These are phyloP conservation scores for Trichoderma sp. DNA, from an alignment of 2,329 filamentous ascomycete species.

Conservation along the genomic window DNA sequence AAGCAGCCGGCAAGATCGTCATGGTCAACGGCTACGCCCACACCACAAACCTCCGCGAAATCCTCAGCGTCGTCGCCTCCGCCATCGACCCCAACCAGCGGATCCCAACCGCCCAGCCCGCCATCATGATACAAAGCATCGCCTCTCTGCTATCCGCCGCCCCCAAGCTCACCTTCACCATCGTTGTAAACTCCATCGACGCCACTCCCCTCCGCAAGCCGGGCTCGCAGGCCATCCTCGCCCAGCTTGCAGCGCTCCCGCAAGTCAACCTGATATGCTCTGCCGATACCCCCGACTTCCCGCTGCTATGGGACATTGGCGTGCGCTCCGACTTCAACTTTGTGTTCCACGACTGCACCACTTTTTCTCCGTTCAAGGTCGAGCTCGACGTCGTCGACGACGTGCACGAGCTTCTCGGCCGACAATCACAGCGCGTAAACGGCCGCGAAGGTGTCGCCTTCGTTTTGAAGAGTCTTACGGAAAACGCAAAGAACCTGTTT, in stretches of 20 bases:
- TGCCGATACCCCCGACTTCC: constrained; percentile 83
- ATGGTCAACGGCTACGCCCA: constrained; percentile 84
- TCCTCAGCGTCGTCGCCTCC: constrained; percentile 67
- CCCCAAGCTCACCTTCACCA: constrained; percentile 53
- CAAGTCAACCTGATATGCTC: constrained; percentile 75
- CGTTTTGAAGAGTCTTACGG: constrained; percentile 84
- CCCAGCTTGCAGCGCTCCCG: constrained; percentile 73
- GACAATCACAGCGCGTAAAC: constrained; percentile 75
- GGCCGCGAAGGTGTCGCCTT: constrained; percentile 91
- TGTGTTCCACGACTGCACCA: constrained; percentile 91
- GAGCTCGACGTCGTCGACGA: constrained; percentile 87
- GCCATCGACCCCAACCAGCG: constrained; percentile 57
- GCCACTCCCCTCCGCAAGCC: constrained; percentile 72
- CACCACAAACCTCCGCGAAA: constrained; percentile 65
- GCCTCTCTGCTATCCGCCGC: constrained; percentile 57
- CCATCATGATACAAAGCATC: constrained; percentile 68
- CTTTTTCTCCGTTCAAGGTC: constrained; percentile 71
- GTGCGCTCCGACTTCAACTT: constrained; percentile 83
- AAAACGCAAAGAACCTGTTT: constrained; percentile 89
- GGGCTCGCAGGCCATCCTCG: constrained; percentile 69
- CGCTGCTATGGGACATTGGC: constrained; percentile 85
- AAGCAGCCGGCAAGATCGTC: constrained; percentile 58
- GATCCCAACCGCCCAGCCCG: constrained; percentile 62
- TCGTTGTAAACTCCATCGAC: constrained; percentile 88
- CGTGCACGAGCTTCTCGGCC: constrained; percentile 82